These are phyloP conservation scores for Claviceps cyperi DNA, from an alignment of 2,329 filamentous ascomycete species.

Conservation along the genomic window DNA sequence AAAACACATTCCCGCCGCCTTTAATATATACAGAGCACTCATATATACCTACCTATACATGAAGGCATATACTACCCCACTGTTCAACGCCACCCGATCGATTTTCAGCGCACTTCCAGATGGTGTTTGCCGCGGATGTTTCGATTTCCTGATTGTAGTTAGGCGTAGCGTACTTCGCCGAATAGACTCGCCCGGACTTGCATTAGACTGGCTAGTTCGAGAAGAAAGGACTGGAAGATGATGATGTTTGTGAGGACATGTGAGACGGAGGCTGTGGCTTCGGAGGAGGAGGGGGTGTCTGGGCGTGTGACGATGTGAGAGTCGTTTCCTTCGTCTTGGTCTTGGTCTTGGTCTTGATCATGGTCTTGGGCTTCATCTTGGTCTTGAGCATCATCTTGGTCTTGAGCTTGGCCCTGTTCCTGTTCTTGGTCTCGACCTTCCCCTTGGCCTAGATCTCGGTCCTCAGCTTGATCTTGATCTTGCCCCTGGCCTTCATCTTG, in stretches of 20 bases:
- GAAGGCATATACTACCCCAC: not conserved
- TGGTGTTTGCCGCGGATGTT: not conserved
- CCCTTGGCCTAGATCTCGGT: too few relatives aligned
- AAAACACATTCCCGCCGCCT: not conserved
- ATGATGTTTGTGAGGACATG: constrained; percentile 70
- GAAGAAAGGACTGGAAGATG: constrained; percentile 63
- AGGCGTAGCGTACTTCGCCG: constrained; percentile 54
- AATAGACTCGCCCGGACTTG: constrained; percentile 64
- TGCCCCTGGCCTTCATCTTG: not conserved
- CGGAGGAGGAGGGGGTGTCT: constrained; percentile 1
- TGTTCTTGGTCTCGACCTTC: not conserved
- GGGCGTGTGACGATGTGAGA: not conserved
- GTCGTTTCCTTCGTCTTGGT: constrained; percentile 7
- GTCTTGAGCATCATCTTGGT: constrained; percentile 5
- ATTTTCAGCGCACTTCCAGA: not conserved
- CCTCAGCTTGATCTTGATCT: constrained; percentile 5
- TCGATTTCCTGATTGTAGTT: not conserved
- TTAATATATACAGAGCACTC: not conserved
- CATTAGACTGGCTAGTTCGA: constrained; percentile 61
- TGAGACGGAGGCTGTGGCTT: constrained; percentile 49
- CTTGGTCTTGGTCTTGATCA: constrained; percentile 8
- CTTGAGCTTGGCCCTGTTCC: not conserved
- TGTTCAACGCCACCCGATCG: too few relatives aligned
- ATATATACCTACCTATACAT: too few relatives aligned
- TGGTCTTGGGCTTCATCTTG: constrained; percentile 7